Evolutionary conservation across 75 land plant species (phyloP), one percentile per base, ranked within the genome.

Genomic region (Cunninghamia lanceolata): DNA sequence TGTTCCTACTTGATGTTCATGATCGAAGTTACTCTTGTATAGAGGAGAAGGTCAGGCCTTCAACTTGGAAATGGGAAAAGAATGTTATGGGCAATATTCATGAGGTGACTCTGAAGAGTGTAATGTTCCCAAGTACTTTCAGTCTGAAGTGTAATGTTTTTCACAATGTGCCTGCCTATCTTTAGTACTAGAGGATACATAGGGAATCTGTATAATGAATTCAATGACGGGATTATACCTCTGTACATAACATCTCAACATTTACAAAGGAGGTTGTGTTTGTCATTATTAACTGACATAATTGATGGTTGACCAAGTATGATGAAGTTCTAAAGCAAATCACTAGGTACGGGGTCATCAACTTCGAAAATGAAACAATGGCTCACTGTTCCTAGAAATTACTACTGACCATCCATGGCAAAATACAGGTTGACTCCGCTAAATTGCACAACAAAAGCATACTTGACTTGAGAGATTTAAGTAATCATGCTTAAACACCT

Each of bases 231-330:
- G 25, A 88, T 92, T 30, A 88, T 94, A 54, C 94, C 95, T 32
- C 89, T 94, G 54, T 94, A 79, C 76, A 89, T 94, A 86, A 92
- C 94, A 47, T 46, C 91, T 7, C 88, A 89, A 6, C 89, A 86
- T 40, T 80, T 87, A 54, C 38, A 70, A 71, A 83, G 34, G 89
- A 90, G 74, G 50, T 90, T 32, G 95, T 95, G 53, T 91, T 95
- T 54, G 88, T 95, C 14, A 90, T 94, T 25, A 87, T 91, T 45
- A 93, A 95, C 56, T 93, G 90, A 81, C 97, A 93, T 36, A 73
- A 84, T 42, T 95, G 96, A 96, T 95, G 99, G 99, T 32, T 89
- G 66, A 88, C 76, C 34, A 97, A 95, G 89, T 97, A 97, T 87
- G 86, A 82, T 0, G 91, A 95, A 34, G 85, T 97, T 32, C 70